A percentile compares a stretch with the other conserved stretches of the same genome.
Conservation (phyloP, 805 yeast genomes). For the Wickerhamomyces mucosus region DNA sequence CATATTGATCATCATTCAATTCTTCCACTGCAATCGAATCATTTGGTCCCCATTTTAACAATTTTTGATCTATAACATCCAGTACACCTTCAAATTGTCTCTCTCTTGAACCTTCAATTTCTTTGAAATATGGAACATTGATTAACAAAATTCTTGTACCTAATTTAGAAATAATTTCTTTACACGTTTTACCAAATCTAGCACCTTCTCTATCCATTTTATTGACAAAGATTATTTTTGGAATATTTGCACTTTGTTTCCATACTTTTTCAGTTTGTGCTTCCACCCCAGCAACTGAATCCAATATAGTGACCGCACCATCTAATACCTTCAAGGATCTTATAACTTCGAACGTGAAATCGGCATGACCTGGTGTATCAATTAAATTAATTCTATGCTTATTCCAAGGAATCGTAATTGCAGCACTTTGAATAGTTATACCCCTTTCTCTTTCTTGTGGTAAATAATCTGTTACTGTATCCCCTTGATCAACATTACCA, state of each 20-base stretch:
- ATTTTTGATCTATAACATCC: slow-evolving; percentile 60
- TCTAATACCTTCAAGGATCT: slow-evolving; percentile 85
- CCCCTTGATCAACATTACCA: slow-evolving; percentile 95
- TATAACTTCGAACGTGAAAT: slow-evolving; percentile 90
- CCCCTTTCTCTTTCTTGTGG: slow-evolving; percentile 90
- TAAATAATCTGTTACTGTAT: slow-evolving; percentile 87
- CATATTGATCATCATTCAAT: slow-evolving; percentile 29
- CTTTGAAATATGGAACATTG: slow-evolving; percentile 67
- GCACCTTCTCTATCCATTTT: slow-evolving; percentile 98
- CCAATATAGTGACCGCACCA: slow-evolving; percentile 88
- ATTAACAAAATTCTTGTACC: slow-evolving; percentile 65
- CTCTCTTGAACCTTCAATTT: slow-evolving; percentile 26
- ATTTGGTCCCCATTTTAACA: slow-evolving; percentile 42
- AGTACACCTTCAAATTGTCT: slow-evolving; percentile 54
- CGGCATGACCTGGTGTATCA: slow-evolving; percentile 98
- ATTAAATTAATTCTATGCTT: slow-evolving; percentile 70
- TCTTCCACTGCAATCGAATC: slow-evolving; percentile 39
- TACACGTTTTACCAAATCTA: slow-evolving; percentile 83
- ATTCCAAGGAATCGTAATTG: slow-evolving; percentile 85
- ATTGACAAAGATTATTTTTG: slow-evolving; percentile 73
- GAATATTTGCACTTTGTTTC: slow-evolving; percentile 76
- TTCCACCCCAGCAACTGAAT: slow-evolving; percentile 97
- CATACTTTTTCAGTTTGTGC: slow-evolving; percentile 97
- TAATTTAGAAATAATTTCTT: slow-evolving; percentile 69
- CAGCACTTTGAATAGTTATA: slow-evolving; percentile 94